Evolutionary conservation across 371 early-diverging fungal genomes (phyloP), one percentile per base, ranked within the genome.

Genomic region (Mucor plumbeus): DNA sequence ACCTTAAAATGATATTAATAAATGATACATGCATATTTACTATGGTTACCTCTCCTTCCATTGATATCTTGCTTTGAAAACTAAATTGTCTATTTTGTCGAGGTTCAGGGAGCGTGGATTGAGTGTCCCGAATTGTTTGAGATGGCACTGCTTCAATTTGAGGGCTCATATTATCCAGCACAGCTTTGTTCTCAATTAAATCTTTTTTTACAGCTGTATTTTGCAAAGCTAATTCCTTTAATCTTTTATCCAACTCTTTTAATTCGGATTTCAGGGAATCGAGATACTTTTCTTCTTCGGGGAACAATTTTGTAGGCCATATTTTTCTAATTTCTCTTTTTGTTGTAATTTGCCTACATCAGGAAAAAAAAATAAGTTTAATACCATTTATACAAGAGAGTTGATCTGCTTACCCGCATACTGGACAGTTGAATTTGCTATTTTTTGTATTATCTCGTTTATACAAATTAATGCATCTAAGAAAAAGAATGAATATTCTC

Each of bases 221-320:
- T 47, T 60, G 31, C n/a, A 55, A n/a, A 5, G 44, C 31, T 14
- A 63, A 34, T 1, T 41, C 13, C 11, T 39, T 8, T 3, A 71
- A 35, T 2, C 13, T 34, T 3, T 21, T 40, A 33, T 63, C 63
- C 13, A 55, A 31, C 11, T 64, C 48, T 10, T 61, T 54, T 11
- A 64, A 7, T 21, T 68, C 59, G 4, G 19, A n/a, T 36, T 44
- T 56, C 14, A 72, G 17, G 5, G 14, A 2, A 17, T 55, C 47
- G 17, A 68, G 34, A 38, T 55, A 56, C 1, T 31, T 26, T 40
- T 65, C 56, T 0, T 65, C 17, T 26, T 63, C 60, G 1, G 61
- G 62, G 26, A 69, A 15, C 15, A 66, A 5, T 40, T 63, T 69
- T 11, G 55, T 59, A 8, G 73, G 66, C 73, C 73, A 73, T 38